Evolutionary conservation across 495 filamentous ascomycete genomes (phyloP), one percentile per base, ranked within the genome.

Genomic region (Aspergillus coremiiformis): DNA sequence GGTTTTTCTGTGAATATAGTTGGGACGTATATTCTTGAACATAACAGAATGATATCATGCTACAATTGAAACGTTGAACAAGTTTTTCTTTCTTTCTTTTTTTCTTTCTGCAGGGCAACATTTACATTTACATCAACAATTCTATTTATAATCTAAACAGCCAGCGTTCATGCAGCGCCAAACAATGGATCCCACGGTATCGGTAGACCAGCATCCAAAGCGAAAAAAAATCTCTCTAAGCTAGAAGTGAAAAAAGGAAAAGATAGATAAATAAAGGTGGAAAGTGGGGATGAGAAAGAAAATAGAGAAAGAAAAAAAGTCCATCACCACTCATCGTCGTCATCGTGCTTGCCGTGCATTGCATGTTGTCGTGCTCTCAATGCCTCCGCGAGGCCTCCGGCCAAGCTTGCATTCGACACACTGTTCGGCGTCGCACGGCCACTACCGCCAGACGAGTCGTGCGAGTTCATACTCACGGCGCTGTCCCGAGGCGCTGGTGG

Each of bases 311-410:
- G 7, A 20, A 47, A 10, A 44, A 49, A 54, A 48, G 42, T 35
- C 32, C 54, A 55, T 59, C 62, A 82, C 77, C 78, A 81, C 57
- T 93, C 79, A 45, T 83, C 90, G 47, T 93, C 87, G 52, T 87
- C 82, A 59, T 78, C 78, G 51, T 78, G 80, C 48, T 76, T 75
- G 33, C 75, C 75, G 49, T 78, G 78, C 82, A 86, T 85, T 9
- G 80, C 81, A 54, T 74, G 81, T 64, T 93, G 86, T 69, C 87
- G 75, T 55, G 82, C 81, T 62, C 84, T 68, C 66, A 93, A 63
- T 27, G 89, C 89, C 64, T 95, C 87, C 4, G 92, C 92, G 54
- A 97, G 71, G 0, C 88, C 87, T 19, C 87, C 89, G 0, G 89
- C 89, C 59, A 96, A 64, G 64, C 87, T 90, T 11, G 70, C 74